A percentile compares a stretch with the other conserved stretches of the same genome.
phyloP scores from a whole-genome alignment of 2,329 filamentous ascomycete species.

The Trichoderma aggressivum region DNA sequence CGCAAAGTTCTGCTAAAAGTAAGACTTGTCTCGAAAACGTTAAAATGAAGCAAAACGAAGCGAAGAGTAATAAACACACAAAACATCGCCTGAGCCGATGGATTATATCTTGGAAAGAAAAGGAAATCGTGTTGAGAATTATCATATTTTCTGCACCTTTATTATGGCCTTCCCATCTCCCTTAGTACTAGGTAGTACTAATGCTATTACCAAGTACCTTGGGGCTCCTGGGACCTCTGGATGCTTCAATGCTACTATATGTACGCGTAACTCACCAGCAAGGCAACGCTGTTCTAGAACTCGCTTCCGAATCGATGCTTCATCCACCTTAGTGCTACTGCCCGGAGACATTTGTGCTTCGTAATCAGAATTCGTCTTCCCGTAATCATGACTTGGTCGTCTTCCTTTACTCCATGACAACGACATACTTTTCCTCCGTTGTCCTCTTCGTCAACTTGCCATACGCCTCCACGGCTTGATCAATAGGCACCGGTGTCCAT shows the following conservation, averaged over 20 bases:
- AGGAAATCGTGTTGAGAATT: not conserved
- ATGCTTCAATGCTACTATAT: not conserved
- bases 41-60: not conserved
- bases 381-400: not conserved
- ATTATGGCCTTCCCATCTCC: not conserved
- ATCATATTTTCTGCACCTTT: not conserved
- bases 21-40: not conserved
- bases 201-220: not conserved
- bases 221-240: no score
- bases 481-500: constrained; percentile 6
- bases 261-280: not conserved
- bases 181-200: no score
- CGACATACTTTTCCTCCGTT: not conserved
- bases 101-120: not conserved
- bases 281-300: not conserved
- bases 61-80: not conserved
- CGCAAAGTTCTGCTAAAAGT: not conserved
- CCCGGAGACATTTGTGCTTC: not conserved
- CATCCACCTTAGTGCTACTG: not conserved
- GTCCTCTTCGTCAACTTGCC: not conserved
- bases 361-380: not conserved
- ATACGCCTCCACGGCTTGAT: constrained; percentile 3
- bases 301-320: not conserved
- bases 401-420: constrained; percentile 6
- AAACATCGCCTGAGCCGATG: not conserved